Conservation (phyloP, 2,329 filamentous ascomycete genomes). For the Stachybotrys chartarum region DNA sequence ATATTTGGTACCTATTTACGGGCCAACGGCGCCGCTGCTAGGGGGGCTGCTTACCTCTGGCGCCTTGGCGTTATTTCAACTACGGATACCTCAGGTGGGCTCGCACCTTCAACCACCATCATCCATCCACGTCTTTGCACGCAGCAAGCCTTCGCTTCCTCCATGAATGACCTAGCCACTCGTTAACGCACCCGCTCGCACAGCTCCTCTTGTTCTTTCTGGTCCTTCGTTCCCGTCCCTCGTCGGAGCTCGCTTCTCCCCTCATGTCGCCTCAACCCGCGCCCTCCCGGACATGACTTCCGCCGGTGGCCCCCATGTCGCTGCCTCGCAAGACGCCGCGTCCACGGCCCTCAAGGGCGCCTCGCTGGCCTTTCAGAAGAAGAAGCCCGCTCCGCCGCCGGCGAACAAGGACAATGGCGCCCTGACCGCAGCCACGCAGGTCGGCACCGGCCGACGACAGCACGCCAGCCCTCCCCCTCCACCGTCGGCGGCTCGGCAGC, state of each 20-base stretch:
- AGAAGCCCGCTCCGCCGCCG: constrained; percentile 16
- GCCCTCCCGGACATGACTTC: constrained; percentile 24
- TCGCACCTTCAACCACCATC: too few relatives aligned
- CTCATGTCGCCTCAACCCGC: constrained; percentile 7
- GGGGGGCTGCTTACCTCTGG: too few relatives aligned
- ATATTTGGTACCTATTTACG: too few relatives aligned
- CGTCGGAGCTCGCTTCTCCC: neutral
- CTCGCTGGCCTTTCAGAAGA: constrained; percentile 45
- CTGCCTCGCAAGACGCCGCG: constrained; percentile 24
- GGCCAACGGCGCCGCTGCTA: too few relatives aligned
- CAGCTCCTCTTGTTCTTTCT: too few relatives aligned
- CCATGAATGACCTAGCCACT: too few relatives aligned
- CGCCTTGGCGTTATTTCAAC: too few relatives aligned
- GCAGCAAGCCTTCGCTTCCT: too few relatives aligned
- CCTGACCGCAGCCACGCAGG: constrained; percentile 36
- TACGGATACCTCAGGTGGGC: too few relatives aligned
- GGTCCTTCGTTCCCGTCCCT: too few relatives aligned
- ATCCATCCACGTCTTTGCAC: too few relatives aligned
- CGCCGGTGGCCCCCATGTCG: constrained; percentile 18
- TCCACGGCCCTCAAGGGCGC: constrained; percentile 45
- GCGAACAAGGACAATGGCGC: constrained; percentile 28
- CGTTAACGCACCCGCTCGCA: too few relatives aligned
- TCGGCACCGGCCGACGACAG: constrained; percentile 21
- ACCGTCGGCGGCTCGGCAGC: constrained; percentile 6
- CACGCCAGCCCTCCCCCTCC: constrained; percentile 2